Conservation (phyloP, 78 protist genomes). For the Pigoraptor vietnamica region DNA sequence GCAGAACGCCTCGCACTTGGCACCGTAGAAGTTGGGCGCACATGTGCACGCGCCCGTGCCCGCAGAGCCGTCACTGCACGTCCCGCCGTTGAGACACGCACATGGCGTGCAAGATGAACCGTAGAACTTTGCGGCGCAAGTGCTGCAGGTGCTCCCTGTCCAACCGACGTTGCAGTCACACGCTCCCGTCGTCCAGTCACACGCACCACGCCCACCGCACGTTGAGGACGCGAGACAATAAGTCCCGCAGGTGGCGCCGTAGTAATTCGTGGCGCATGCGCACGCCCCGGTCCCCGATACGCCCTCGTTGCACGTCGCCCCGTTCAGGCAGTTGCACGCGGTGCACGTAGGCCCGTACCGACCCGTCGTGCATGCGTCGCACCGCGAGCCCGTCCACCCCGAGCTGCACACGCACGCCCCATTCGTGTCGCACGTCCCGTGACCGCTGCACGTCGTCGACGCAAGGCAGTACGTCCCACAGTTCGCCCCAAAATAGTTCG, state of each 20-base stretch:
- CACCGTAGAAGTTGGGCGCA: too few relatives aligned
- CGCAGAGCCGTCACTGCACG: too few relatives aligned
- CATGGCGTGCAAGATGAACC: too few relatives aligned
- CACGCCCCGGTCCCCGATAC: not conserved
- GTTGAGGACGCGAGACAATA: too few relatives aligned
- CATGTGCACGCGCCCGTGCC: too few relatives aligned
- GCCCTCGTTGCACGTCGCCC: not conserved
- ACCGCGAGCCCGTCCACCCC: not conserved
- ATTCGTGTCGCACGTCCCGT: not conserved
- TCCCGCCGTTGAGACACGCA: too few relatives aligned
- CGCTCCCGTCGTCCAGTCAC: too few relatives aligned
- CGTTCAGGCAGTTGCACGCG: not conserved
- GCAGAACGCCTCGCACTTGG: too few relatives aligned
- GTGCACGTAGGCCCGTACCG: not conserved
- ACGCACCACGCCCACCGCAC: too few relatives aligned
- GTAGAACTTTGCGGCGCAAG: too few relatives aligned
- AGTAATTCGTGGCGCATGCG: not conserved
- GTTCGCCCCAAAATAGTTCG: not conserved
- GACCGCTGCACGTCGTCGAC: not conserved
- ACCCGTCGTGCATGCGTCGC: not conserved
- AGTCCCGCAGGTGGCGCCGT: not conserved
- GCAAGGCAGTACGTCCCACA: not conserved
- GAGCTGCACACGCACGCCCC: not conserved
- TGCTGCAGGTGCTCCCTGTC: too few relatives aligned
- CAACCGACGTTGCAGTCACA: too few relatives aligned